Base-by-base conservation (phyloP, 306 rosid species). In the Lathyrus tuberosus region DNA sequence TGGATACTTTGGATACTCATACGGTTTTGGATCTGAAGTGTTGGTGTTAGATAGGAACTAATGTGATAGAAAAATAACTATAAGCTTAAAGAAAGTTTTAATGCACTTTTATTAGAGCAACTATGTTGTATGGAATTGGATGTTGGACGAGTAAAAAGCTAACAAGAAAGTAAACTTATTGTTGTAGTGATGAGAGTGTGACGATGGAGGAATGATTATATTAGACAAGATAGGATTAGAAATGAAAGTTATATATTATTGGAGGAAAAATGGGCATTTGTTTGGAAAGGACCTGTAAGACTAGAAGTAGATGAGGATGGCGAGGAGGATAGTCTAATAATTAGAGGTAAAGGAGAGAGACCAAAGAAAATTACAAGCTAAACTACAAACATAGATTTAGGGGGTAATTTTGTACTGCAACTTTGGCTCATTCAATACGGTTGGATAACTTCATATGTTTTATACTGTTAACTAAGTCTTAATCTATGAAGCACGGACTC, bases 381-480 rank as follows among this genome's bases (percentile, higher is more conserved):
- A 37, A 61, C 49, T 1, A 18, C 13, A 35, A 18, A 62, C 8
- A 40, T 3, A 18, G 67, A 40, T 62, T 38, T 2, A 20, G 49
- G 51, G 51, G 20, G 41, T 28, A 20, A 24, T 51, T 51, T 51
- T 51, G 22, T 18, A 8, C 0, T 67, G 48, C 57, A 67, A 16
- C 49, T 65, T 51, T 76, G 53, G 71, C 61, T 35, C 58, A 65
- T 15, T 65, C 65, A 65, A 8, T 10, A 16, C 24, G 31, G 44
- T 63, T 17, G 60, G 38, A 17, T 31, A 44, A 24, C 58, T 65
- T 37, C 35, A 49, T 33, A 41, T 63, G 46, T 48, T 62, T 60
- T 33, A 62, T 26, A 22, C 38, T 1, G 46, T 51, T 52, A 62
- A 4, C 9, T 16, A 16, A 16, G 26, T 20, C 28, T 43, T n/a